Evolutionary conservation across 2,329 filamentous ascomycete genomes (phyloP).

Genomic region (Cryphonectria parasitica): DNA sequence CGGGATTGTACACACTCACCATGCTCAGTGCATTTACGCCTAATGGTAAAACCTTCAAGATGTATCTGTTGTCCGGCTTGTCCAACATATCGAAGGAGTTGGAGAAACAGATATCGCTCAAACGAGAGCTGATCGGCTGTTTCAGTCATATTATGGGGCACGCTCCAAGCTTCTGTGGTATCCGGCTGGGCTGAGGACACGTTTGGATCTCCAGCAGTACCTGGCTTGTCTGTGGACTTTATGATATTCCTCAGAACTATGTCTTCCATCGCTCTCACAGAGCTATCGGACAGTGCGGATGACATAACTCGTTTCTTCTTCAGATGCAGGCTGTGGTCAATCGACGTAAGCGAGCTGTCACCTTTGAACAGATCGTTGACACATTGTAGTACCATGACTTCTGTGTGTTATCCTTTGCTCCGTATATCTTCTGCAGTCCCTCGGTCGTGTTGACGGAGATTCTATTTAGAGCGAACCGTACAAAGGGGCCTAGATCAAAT

Average conservation of each 20-base stretch:
- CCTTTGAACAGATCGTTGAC: background rate
- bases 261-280: background rate
- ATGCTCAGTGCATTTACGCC: background rate
- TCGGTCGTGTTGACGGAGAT: constrained; percentile 14
- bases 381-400: constrained; percentile 14
- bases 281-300: background rate
- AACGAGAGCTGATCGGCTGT: background rate
- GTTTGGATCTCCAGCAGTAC: background rate
- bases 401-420: constrained; percentile 9
- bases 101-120: background rate
- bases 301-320: background rate
- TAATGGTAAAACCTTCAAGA: background rate
- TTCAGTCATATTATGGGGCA: background rate
- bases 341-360: background rate
- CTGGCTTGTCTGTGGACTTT: background rate
- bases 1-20: background rate
- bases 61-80: background rate
- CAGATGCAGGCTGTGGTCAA: background rate
- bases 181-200: background rate
- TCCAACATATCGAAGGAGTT: background rate
- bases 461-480: constrained; percentile 15
- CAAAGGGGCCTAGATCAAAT: constrained; percentile 7
- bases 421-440: constrained; percentile 16
- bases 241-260: background rate
- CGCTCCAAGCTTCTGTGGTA: background rate